These are phyloP conservation scores for Meyerozyma guilliermondii DNA, from an alignment of 1,139 yeast species.

Conservation along the genomic window DNA sequence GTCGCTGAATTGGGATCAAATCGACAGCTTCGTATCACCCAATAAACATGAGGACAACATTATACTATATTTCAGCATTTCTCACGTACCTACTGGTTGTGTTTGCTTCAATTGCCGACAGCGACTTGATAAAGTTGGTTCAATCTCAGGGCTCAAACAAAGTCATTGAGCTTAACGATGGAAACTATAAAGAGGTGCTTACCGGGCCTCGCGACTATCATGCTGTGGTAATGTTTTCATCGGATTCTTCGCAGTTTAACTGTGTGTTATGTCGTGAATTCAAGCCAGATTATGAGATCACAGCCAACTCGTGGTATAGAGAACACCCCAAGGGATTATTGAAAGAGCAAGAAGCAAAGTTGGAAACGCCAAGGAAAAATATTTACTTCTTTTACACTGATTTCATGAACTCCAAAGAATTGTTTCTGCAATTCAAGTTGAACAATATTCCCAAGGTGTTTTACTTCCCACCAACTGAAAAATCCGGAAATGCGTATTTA, in stretches of 20 bases:
- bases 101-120: conserved; percentile 25
- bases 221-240: conserved; percentile 63
- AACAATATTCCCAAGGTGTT: conserved; percentile 77
- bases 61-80: conserved; percentile 7
- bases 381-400: conserved; percentile 75
- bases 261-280: conserved; percentile 73
- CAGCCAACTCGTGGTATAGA: conserved; percentile 55
- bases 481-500: conserved; percentile 20
- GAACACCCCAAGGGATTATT: conserved; percentile 34
- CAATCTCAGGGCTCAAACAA: conserved; percentile 16
- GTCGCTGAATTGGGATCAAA: no score
- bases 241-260: conserved; percentile 66
- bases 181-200: conserved; percentile 53
- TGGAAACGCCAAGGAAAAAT: conserved; percentile 19
- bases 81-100: conserved; percentile 7
- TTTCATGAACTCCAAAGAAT: conserved; percentile 49
- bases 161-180: conserved; percentile 46
- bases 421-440: conserved; percentile 53
- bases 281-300: conserved; percentile 56
- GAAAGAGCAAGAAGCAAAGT: conserved; percentile 29
- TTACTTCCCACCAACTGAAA: conserved; percentile 56
- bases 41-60: not conserved
- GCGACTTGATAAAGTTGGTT: conserved; percentile 21
- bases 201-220: conserved; percentile 70
- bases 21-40: not conserved